These are phyloP conservation scores for Paraconiothyrium brasiliense DNA, from an alignment of 2,329 filamentous ascomycete species.

Conservation along the genomic window DNA sequence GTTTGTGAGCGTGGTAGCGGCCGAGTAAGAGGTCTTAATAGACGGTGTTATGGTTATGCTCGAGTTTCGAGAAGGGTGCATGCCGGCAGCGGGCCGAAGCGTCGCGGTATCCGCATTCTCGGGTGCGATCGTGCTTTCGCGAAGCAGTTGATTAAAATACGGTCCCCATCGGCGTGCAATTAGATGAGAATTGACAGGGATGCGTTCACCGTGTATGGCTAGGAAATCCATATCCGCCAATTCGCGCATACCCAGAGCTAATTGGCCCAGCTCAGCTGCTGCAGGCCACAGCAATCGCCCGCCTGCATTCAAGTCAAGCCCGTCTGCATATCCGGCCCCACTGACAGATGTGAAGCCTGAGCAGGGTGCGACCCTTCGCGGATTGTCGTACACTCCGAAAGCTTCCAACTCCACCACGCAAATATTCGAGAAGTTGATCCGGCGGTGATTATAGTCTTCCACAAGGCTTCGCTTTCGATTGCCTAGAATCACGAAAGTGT, in stretches of 20 bases:
- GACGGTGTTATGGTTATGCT: constrained; percentile 84
- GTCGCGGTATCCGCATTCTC: constrained; percentile 77
- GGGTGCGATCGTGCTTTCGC: constrained; percentile 75
- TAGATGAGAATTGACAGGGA: constrained; percentile 92
- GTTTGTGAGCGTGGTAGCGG: constrained; percentile 54
- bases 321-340: constrained; percentile 67
- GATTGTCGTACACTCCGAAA: constrained; percentile 97
- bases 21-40: constrained; percentile 61
- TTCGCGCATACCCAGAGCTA: constrained; percentile 81
- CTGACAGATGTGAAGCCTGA: constrained; percentile 88
- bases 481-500: constrained; percentile 94
- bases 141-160: constrained; percentile 91
- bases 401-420: constrained; percentile 97
- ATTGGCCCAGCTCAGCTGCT: constrained; percentile 85
- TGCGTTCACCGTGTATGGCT: constrained; percentile 87
- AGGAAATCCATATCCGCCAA: constrained; percentile 96
- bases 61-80: constrained; percentile 74
- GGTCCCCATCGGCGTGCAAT: constrained; percentile 91
- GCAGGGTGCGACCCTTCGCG: constrained; percentile 77
- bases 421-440: constrained; percentile 96
- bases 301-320: constrained; percentile 68
- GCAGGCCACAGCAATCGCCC: constrained; percentile 79
- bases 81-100: constrained; percentile 67
- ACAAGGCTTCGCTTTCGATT: constrained; percentile 93
- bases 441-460: constrained; percentile 96